Evolutionary conservation across 306 rosid genomes (phyloP).

Genomic region (Cicer yamashitae): DNA sequence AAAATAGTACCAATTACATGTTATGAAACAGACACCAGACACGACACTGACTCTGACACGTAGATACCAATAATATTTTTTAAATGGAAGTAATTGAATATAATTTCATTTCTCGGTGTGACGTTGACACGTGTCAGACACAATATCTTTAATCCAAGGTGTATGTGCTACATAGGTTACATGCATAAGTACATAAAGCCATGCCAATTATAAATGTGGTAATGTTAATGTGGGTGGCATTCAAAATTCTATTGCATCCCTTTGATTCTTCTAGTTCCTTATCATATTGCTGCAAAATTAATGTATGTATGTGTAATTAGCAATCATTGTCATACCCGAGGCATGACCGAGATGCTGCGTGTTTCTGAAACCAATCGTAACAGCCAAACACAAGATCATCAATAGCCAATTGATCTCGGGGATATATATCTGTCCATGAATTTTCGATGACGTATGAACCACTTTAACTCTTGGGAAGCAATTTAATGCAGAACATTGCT

Average conservation of each 20-base stretch:
- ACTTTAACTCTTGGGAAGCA: constrained; percentile 95
- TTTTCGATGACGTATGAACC: constrained; percentile 88
- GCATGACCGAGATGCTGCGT: constrained; percentile 87
- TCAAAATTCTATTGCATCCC: constrained; percentile 16
- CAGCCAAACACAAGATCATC: constrained; percentile 86
- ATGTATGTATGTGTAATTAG: neutral
- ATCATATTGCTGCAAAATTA: neutral
- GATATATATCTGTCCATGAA: constrained; percentile 94
- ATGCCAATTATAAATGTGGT: neutral
- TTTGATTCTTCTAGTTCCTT: constrained; percentile 16
- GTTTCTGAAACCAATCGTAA: constrained; percentile 87
- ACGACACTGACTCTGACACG: neutral
- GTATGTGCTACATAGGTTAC: neutral
- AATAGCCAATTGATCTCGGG: constrained; percentile 96
- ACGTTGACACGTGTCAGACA: neutral
- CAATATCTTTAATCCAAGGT: neutral
- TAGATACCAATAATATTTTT: neutral
- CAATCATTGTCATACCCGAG: constrained; percentile 66
- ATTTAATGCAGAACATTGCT: constrained; percentile 86
- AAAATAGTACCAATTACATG: neutral
- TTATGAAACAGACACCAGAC: neutral
- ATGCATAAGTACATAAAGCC: too few relatives aligned
- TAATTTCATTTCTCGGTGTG: neutral
- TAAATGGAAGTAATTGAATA: neutral
- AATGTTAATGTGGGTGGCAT: neutral